Conservation (phyloP, 108 stramenopile species). For the Discostella pseudostelligera region DNA sequence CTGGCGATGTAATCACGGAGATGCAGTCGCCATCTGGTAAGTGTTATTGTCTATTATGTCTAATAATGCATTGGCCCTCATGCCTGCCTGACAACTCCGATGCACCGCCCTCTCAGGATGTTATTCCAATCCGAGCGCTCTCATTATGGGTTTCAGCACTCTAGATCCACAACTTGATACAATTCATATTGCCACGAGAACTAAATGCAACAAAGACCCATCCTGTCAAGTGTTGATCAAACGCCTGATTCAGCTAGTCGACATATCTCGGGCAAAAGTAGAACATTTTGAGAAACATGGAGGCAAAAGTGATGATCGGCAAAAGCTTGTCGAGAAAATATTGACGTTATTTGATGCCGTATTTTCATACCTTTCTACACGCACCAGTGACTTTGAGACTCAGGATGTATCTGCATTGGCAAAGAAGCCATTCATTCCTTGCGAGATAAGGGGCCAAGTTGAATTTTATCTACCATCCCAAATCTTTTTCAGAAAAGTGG, state of each 20-base stretch:
- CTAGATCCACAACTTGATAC: conserved; percentile 54
- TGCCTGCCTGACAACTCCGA: no score
- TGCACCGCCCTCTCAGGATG: conserved; percentile 27
- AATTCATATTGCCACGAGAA: conserved; percentile 47
- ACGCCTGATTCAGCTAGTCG: conserved; percentile 48
- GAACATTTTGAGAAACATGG: conserved; percentile 23
- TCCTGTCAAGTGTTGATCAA: conserved; percentile 43
- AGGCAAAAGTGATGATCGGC: conserved; percentile 13
- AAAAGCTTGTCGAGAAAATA: conserved; percentile 31
- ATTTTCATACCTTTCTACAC: conserved; percentile 50
- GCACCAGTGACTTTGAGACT: conserved; percentile 53
- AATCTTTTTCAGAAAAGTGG: conserved; percentile 55
- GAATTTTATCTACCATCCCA: conserved; percentile 55
- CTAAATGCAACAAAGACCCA: conserved; percentile 57
- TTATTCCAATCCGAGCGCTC: conserved; percentile 49
- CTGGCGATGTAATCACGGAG: conserved; percentile 33
- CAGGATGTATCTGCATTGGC: conserved; percentile 24
- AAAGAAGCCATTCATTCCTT: conserved; percentile 62
- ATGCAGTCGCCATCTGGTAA: conserved; percentile 41
- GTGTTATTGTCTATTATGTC: no score
- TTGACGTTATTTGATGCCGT: conserved; percentile 33
- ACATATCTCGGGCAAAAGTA: conserved; percentile 38
- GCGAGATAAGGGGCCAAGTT: conserved; percentile 34
- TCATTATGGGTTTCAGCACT: conserved; percentile 67
- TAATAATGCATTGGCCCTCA: no score